Conservation (phyloP, 2,329 filamentous ascomycete genomes). For the Myrmaecium sp. region DNA sequence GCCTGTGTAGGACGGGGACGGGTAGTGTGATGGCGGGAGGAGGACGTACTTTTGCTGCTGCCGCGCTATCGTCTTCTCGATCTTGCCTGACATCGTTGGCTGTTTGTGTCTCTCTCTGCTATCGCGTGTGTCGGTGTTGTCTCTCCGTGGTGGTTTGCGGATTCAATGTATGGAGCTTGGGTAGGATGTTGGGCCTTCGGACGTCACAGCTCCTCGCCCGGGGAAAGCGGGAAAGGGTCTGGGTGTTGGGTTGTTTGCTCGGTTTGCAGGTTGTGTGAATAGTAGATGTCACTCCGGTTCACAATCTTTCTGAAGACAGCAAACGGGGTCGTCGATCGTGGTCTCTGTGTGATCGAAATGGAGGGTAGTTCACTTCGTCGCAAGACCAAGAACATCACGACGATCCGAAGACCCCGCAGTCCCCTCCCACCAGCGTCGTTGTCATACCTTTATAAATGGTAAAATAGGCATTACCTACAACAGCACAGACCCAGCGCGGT, state of each 20-base stretch:
- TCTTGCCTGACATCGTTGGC: slow-evolving; percentile 28
- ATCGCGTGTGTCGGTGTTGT: no score
- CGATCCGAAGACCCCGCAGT: background rate
- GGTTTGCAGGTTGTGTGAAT: background rate
- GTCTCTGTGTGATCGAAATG: background rate
- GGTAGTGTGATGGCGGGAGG: background rate
- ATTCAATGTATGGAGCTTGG: background rate
- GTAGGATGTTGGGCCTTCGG: background rate
- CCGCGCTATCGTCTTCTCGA: slow-evolving; percentile 54
- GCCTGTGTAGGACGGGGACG: slow-evolving; percentile 1
- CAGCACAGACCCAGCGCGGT: slow-evolving; percentile 1
- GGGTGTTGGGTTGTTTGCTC: background rate
- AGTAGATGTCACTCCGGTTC: no score
- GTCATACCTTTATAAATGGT: background rate
- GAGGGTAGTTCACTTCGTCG: no score
- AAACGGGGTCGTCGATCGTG: background rate
- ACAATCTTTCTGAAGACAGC: background rate
- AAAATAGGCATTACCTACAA: background rate
- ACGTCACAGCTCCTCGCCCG: slow-evolving; percentile 1
- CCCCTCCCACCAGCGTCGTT: background rate
- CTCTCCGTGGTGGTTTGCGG: background rate
- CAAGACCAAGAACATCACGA: no score
- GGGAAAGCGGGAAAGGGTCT: background rate
- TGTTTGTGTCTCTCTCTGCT: no score
- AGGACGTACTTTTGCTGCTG: slow-evolving; percentile 55